Percentiles rank a stretch among this genome's conserved stretches.
Conservation (phyloP, 257 asterid species). For the Mitragyna speciosa region DNA sequence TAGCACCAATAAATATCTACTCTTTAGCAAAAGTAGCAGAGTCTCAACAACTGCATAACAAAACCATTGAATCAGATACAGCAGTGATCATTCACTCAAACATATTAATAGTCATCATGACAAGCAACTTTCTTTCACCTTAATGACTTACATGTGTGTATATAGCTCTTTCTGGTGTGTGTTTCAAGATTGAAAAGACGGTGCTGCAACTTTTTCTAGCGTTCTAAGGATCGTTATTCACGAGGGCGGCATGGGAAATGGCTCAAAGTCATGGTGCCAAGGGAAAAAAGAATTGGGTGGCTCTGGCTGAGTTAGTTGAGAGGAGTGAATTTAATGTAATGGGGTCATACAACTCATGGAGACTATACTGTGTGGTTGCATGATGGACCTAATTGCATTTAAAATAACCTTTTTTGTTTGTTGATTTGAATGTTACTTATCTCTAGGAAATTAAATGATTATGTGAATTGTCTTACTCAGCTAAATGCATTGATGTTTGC, state of each 20-base stretch:
- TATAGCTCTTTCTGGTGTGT: background rate
- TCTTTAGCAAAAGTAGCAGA: background rate
- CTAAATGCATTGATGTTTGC: background rate
- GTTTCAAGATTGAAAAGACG: background rate
- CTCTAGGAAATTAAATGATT: background rate
- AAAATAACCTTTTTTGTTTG: no score
- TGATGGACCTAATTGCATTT: background rate
- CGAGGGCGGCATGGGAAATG: background rate
- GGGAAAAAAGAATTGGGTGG: constrained; percentile 7
- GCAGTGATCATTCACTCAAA: background rate
- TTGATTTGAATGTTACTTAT: background rate
- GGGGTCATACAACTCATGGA: constrained; percentile 10
- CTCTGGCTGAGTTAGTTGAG: constrained; percentile 2
- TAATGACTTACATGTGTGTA: constrained; percentile 3
- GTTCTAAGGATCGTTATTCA: constrained; percentile 1
- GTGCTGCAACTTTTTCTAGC: background rate
- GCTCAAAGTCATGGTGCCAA: background rate
- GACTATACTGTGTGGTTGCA: background rate
- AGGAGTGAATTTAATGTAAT: constrained; percentile 17
- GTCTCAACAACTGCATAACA: background rate
- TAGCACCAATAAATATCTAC: background rate
- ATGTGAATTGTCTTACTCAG: background rate
- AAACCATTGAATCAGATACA: background rate
- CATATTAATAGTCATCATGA: background rate
- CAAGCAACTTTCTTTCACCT: constrained; percentile 7